Conservation (phyloP, 441 rosid species). For the Erodium texanum region DNA sequence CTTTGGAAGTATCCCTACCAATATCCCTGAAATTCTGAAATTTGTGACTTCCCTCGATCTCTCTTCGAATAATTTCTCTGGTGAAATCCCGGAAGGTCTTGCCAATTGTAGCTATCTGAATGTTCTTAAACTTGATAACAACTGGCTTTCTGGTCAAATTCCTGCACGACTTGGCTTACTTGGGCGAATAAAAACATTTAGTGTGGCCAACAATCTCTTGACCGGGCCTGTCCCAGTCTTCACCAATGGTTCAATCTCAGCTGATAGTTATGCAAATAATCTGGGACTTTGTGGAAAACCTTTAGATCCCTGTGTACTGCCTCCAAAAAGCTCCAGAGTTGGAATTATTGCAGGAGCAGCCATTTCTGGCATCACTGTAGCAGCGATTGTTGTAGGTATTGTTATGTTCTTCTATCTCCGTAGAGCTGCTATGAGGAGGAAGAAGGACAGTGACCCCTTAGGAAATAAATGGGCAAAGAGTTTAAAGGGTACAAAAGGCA, state of each 20-base stretch:
- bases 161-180: constrained; percentile 36
- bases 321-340: constrained; percentile 19
- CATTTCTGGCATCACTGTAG: constrained; percentile 47
- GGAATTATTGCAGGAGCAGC: constrained; percentile 63
- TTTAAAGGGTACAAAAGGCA: constrained; percentile 55
- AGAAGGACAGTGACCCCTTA: constrained; percentile 77
- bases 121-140: constrained; percentile 43
- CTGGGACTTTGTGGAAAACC: constrained; percentile 47
- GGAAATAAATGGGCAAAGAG: constrained; percentile 86
- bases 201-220: constrained; percentile 46
- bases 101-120: constrained; percentile 36
- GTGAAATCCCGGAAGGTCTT: background rate
- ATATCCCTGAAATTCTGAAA: constrained; percentile 16
- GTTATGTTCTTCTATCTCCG: constrained; percentile 53
- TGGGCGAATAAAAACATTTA: constrained; percentile 35
- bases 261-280: constrained; percentile 34
- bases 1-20: constrained; percentile 39
- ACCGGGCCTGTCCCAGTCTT: constrained; percentile 41
- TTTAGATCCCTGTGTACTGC: constrained; percentile 28
- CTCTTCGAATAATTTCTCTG: constrained; percentile 25
- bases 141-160: constrained; percentile 44
- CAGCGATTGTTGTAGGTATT: constrained; percentile 48
- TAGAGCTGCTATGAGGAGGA: constrained; percentile 37
- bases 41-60: constrained; percentile 40
- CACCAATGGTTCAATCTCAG: accelerated